phyloP scores from a whole-genome alignment of 805 yeast genomes.

The Metschnikowia arizonensis region DNA sequence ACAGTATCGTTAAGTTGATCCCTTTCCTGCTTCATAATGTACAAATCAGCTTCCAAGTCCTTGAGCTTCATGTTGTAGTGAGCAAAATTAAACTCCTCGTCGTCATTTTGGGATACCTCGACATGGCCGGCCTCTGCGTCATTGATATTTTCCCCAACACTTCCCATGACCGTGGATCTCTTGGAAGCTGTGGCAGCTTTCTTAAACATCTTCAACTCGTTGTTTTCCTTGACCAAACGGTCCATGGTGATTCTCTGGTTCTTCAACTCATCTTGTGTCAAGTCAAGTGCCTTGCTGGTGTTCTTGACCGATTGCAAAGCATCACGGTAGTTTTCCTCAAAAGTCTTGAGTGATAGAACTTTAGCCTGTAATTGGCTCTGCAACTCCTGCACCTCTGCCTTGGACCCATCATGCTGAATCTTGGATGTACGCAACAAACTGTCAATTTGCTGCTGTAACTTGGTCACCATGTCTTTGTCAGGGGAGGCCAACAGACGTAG shows the following conservation, averaged over 20 bases:
- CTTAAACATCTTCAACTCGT: slow-evolving; percentile 56
- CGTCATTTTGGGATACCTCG: slow-evolving; percentile 12
- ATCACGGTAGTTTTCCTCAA: slow-evolving; percentile 66
- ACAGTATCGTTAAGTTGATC: slow-evolving; percentile 69
- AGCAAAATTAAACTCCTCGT: slow-evolving; percentile 37
- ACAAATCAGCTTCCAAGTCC: slow-evolving; percentile 81
- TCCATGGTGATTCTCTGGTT: slow-evolving; percentile 54
- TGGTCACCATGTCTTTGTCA: slow-evolving; percentile 28
- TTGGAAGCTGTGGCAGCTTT: slow-evolving; percentile 36
- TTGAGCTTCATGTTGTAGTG: slow-evolving; percentile 73
- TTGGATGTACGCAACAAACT: slow-evolving; percentile 48
- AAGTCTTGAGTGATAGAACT: slow-evolving; percentile 27
- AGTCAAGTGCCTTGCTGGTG: slow-evolving; percentile 67
- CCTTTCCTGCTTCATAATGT: slow-evolving; percentile 76
- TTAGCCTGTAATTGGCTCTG: slow-evolving; percentile 30
- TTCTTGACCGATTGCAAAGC: slow-evolving; percentile 69
- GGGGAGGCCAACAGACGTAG: slow-evolving; percentile 8
- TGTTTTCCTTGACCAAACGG: slow-evolving; percentile 59
- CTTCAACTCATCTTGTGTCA: slow-evolving; percentile 68
- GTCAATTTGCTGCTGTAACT: slow-evolving; percentile 54
- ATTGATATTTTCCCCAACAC: slow-evolving; percentile 18
- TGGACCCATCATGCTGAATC: slow-evolving; percentile 35
- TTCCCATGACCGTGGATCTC: slow-evolving; percentile 11
- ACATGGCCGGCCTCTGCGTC: slow-evolving; percentile 9
- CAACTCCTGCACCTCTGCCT: slow-evolving; percentile 30